Percentiles rank a stretch among this genome's conserved stretches.
Conservation (phyloP, 768 basidiomycete genomes). For the Daedaleopsis nitida region DNA sequence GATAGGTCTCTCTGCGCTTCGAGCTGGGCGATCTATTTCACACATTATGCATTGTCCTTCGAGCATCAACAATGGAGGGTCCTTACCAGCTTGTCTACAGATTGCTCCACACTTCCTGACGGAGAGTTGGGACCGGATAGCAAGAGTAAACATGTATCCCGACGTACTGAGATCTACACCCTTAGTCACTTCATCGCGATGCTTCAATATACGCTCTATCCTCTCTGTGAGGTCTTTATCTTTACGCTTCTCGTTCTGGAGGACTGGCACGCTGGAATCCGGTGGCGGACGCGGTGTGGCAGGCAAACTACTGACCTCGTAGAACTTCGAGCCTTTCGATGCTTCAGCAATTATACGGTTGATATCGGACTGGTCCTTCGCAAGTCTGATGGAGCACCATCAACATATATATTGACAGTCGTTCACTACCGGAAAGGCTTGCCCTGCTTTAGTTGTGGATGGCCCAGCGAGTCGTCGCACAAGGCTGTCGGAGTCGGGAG, state of each 20-base stretch:
- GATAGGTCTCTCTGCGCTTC: slow-evolving; percentile 77
- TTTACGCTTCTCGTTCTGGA: slow-evolving; percentile 85
- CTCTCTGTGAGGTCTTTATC: slow-evolving; percentile 82
- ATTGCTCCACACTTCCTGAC: slow-evolving; percentile 59
- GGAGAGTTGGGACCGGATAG: not conserved
- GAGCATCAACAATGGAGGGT: not conserved
- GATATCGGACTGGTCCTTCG: slow-evolving; percentile 80
- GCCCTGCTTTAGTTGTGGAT: slow-evolving; percentile 90
- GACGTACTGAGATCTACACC: slow-evolving; percentile 57
- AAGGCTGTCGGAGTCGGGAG: slow-evolving; percentile 70
- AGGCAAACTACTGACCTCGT: slow-evolving; percentile 56
- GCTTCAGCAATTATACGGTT: slow-evolving; percentile 89
- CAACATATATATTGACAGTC: not conserved
- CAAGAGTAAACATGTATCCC: not conserved
- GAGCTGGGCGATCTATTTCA: slow-evolving; percentile 60
- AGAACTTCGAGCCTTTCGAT: slow-evolving; percentile 92
- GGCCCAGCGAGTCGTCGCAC: slow-evolving; percentile 84
- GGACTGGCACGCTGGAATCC: not conserved
- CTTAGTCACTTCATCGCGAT: slow-evolving; percentile 57
- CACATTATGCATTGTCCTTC: not conserved
- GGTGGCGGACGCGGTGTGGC: not conserved
- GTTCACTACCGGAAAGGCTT: slow-evolving; percentile 28
- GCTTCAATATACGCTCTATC: slow-evolving; percentile 69
- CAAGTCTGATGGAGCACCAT: slow-evolving; percentile 42
- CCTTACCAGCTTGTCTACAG: slow-evolving; percentile 72